These are phyloP conservation scores for Closterium sp. DNA, from an alignment of 139 green algal genomes.

Conservation along the genomic window DNA sequence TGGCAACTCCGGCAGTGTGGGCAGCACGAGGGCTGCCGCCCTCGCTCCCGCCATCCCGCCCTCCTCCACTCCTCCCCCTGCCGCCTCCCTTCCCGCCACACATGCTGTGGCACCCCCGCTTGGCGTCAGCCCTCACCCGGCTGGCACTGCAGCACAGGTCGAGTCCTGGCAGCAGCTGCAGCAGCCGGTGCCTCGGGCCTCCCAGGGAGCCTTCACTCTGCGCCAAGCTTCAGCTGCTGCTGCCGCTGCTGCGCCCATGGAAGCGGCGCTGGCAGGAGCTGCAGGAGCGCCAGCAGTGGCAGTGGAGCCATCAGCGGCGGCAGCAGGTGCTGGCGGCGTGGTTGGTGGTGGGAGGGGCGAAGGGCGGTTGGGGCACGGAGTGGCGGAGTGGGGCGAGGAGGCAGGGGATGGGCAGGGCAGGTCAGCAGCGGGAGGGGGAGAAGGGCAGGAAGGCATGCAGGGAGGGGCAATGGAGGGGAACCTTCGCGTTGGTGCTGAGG, in stretches of 20 bases:
- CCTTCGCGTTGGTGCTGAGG: too few species aligned
- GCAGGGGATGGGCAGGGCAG: background rate
- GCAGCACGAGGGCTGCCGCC: background rate
- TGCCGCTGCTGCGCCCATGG: too few species aligned
- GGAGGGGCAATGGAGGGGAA: too few species aligned
- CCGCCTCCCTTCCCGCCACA: too few species aligned
- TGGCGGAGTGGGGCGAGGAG: too few species aligned
- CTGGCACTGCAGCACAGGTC: background rate
- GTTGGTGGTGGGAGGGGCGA: background rate
- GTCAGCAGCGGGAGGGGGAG: background rate
- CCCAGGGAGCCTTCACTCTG: too few species aligned
- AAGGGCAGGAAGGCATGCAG: background rate
- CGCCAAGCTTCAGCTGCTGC: too few species aligned
- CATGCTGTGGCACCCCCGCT: background rate
- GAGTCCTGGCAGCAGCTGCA: background rate
- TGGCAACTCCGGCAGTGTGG: background rate
- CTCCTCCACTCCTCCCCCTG: background rate
- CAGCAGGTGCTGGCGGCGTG: too few species aligned
- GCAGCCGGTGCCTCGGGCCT: too few species aligned
- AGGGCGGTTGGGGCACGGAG: background rate
- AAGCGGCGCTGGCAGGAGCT: background rate
- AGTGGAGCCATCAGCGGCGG: background rate
- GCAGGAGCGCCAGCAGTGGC: background rate
- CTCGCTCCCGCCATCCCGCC: background rate
- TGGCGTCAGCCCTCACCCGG: too few species aligned